A percentile compares a stretch with the other conserved stretches of the same genome.
Conservation (phyloP, 2,329 filamentous ascomycete species). For the Fusarium subglutinans region DNA sequence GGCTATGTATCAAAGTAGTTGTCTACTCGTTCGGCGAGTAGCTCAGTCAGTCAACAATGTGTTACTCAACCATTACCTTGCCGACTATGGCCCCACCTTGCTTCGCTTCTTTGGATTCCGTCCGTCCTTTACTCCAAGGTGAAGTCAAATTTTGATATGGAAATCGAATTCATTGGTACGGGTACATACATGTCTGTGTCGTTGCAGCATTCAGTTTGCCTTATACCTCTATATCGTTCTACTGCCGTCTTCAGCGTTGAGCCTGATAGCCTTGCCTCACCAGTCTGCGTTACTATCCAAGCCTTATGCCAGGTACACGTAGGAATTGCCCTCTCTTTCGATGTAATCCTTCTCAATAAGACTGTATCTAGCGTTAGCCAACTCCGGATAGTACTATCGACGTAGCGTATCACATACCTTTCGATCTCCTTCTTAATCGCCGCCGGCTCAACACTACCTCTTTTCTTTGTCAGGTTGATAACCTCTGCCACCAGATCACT, state of each 20-base stretch:
- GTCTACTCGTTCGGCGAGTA: constrained; percentile 28
- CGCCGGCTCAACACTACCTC: constrained; percentile 83
- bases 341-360: constrained; percentile 95
- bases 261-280: neutral
- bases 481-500: constrained; percentile 90
- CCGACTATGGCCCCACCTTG: constrained; percentile 16
- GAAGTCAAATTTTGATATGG: neutral
- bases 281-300: neutral
- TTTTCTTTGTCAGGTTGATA: constrained; percentile 86
- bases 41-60: constrained; percentile 17
- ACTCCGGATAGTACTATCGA: neutral
- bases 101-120: constrained; percentile 17
- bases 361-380: constrained; percentile 54
- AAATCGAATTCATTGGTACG: neutral
- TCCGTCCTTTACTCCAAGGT: neutral
- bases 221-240: neutral
- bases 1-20: constrained; percentile 14
- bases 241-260: neutral
- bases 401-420: constrained; percentile 66
- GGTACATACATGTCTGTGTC: neutral
- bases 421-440: constrained; percentile 99
- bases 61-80: constrained; percentile 13
- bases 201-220: neutral
- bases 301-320: constrained; percentile 73
- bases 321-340: constrained; percentile 77